Percentiles rank a stretch among this genome's conserved stretches.
Conservation (phyloP, 495 filamentous ascomycete species). For the Penicillium nucicola region DNA sequence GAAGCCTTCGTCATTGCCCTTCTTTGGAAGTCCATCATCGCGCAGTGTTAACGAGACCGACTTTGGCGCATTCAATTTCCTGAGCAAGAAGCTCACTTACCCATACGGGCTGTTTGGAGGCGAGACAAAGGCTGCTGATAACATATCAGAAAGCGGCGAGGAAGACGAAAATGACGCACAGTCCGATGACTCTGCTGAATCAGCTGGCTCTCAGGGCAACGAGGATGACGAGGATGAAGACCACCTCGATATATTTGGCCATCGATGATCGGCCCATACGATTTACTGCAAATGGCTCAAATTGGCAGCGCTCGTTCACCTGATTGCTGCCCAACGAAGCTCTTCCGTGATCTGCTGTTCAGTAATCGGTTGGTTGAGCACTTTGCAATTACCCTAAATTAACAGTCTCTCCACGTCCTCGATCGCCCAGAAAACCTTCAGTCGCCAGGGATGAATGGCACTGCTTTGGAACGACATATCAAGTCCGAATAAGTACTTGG, state of each 20-base stretch:
- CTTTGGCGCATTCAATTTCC: slow-evolving; percentile 55
- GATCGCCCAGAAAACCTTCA: too few species aligned
- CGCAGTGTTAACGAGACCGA: slow-evolving; percentile 44
- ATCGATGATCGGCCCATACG: slow-evolving; percentile 43
- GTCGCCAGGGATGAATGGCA: too few species aligned
- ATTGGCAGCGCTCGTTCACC: too few species aligned
- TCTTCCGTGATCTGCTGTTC: too few species aligned
- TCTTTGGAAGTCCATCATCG: slow-evolving; percentile 31
- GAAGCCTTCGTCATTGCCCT: slow-evolving; percentile 31
- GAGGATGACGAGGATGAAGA: slow-evolving; percentile 49
- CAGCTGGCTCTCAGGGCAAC: slow-evolving; percentile 25
- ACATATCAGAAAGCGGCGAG: slow-evolving; percentile 25
- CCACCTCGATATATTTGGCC: slow-evolving; percentile 67
- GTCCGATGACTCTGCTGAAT: slow-evolving; percentile 10
- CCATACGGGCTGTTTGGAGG: slow-evolving; percentile 39
- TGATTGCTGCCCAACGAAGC: too few species aligned
- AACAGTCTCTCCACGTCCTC: too few species aligned
- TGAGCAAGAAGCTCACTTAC: slow-evolving; percentile 51
- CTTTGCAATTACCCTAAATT: too few species aligned
- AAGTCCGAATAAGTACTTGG: too few species aligned
- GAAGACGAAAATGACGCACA: slow-evolving; percentile 38
- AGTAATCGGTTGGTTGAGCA: too few species aligned
- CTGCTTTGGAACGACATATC: too few species aligned
- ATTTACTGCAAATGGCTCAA: neutral
- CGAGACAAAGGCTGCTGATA: slow-evolving; percentile 26